Conservation (phyloP, 345 rosid species). For the Gossypium stocksii region DNA sequence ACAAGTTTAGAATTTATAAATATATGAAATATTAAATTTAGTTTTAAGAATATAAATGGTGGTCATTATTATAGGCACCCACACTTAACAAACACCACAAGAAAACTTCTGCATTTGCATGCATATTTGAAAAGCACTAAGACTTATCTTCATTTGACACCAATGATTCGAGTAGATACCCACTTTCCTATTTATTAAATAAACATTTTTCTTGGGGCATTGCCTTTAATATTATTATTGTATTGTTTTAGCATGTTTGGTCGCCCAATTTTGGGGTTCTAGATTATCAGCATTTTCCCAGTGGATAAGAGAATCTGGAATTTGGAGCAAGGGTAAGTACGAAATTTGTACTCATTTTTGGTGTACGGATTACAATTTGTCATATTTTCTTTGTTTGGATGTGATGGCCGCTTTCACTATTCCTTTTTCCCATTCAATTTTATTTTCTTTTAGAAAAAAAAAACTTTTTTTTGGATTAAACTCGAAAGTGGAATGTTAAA, state of each 20-base stretch:
- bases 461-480: too few relatives aligned
- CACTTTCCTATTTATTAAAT: slow-evolving; percentile 15
- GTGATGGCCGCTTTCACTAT: not conserved
- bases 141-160: slow-evolving; percentile 19
- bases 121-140: slow-evolving; percentile 7
- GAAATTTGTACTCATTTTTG: not conserved
- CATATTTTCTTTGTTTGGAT: not conserved
- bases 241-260: not conserved
- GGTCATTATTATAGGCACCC: not conserved
- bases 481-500: too few relatives aligned
- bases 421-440: not conserved
- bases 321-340: slow-evolving; percentile 5
- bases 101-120: not conserved
- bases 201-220: not conserved
- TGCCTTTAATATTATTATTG: not conserved
- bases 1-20: too few relatives aligned
- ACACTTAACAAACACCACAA: slow-evolving; percentile 13
- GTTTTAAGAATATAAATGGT: not conserved
- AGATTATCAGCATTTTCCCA: not conserved
- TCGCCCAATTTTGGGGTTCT: slow-evolving; percentile 11
- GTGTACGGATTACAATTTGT: not conserved
- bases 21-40: not conserved
- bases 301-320: slow-evolving; percentile 24
- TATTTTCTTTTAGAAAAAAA: too few relatives aligned
- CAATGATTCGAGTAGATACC: slow-evolving; percentile 19